A percentile compares a stretch with the other conserved stretches of the same genome.
phyloP scores from a whole-genome alignment of 2,329 filamentous ascomycete genomes.

The Botrytis hyacinthi region DNA sequence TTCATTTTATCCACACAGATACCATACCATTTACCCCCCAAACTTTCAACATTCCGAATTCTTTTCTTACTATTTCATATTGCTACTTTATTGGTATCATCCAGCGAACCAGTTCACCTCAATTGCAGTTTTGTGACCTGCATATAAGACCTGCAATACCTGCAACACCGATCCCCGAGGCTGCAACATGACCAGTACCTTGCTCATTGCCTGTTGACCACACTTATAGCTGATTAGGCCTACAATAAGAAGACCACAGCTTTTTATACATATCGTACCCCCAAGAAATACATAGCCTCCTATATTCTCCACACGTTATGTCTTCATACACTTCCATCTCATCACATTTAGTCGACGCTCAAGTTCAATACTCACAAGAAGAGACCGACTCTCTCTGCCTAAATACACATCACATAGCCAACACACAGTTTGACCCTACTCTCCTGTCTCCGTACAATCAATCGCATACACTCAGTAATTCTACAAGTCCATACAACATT shows the following conservation, averaged over 20 bases:
- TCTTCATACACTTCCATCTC: slow-evolving; percentile 35
- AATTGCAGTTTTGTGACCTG: slow-evolving; percentile 8
- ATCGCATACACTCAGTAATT: slow-evolving; percentile 35
- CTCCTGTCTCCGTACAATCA: slow-evolving; percentile 35
- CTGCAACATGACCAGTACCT: slow-evolving; percentile 35
- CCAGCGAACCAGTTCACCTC: slow-evolving; percentile 14
- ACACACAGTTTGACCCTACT: slow-evolving; percentile 28
- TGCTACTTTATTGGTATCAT: slow-evolving; percentile 20
- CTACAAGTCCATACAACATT: slow-evolving; percentile 34
- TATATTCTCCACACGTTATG: slow-evolving; percentile 33
- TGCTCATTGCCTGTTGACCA: slow-evolving; percentile 30
- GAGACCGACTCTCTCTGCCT: slow-evolving; percentile 29
- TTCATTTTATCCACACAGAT: not conserved
- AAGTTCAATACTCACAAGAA: slow-evolving; percentile 31
- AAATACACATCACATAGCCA: slow-evolving; percentile 29
- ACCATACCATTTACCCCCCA: not conserved
- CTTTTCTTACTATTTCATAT: not conserved
- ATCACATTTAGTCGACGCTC: slow-evolving; percentile 29
- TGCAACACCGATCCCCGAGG: slow-evolving; percentile 25
- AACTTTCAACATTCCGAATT: not conserved
- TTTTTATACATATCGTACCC: slow-evolving; percentile 27
- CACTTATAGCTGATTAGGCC: slow-evolving; percentile 27
- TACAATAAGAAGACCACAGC: slow-evolving; percentile 20
- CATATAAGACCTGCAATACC: slow-evolving; percentile 14
- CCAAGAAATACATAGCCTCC: slow-evolving; percentile 35